Percentiles rank a stretch among this genome's conserved stretches.
phyloP scores from a whole-genome alignment of 1,284 basidiomycete genomes.

The Trichosporon inkin region DNA sequence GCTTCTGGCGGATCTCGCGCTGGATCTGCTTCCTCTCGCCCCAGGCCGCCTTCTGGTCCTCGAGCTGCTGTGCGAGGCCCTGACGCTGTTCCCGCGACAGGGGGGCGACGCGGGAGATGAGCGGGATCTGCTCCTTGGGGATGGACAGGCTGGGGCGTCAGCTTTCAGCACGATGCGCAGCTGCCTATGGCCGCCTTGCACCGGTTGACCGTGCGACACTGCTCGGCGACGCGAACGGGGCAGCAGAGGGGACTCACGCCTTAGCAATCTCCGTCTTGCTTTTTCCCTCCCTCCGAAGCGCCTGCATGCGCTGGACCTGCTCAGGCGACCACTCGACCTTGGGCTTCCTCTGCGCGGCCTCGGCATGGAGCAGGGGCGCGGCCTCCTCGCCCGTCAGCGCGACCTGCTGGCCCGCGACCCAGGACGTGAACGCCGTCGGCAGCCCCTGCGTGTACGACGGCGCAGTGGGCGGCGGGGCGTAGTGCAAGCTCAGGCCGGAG shows the following conservation, averaged over 20 bases:
- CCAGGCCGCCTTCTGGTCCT: constrained; percentile 33
- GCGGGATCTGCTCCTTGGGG: constrained; percentile 25
- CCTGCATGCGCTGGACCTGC: constrained; percentile 27
- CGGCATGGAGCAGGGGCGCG: constrained; percentile 20
- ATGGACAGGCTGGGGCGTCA: constrained; percentile 26
- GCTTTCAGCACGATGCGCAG: neutral
- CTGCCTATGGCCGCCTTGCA: no score
- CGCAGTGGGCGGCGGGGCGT: constrained; percentile 43
- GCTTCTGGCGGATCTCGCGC: constrained; percentile 36
- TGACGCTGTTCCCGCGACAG: constrained; percentile 25
- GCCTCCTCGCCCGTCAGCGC: constrained; percentile 35
- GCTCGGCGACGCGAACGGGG: no score
- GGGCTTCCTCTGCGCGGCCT: neutral
- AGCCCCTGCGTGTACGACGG: constrained; percentile 42
- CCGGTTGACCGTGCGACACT: no score
- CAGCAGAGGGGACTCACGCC: constrained; percentile 32
- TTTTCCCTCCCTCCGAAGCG: constrained; percentile 31
- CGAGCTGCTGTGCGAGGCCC: constrained; percentile 19
- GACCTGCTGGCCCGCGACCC: constrained; percentile 35
- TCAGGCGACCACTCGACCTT: constrained; percentile 27
- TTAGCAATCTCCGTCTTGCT: constrained; percentile 35
- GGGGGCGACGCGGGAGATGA: constrained; percentile 39
- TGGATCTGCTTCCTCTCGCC: constrained; percentile 37
- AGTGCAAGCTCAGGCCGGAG: constrained; percentile 34
- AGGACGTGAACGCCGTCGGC: constrained; percentile 37